Base-by-base conservation (phyloP, 2,329 filamentous ascomycete genomes). In the Colletotrichum cereale region DNA sequence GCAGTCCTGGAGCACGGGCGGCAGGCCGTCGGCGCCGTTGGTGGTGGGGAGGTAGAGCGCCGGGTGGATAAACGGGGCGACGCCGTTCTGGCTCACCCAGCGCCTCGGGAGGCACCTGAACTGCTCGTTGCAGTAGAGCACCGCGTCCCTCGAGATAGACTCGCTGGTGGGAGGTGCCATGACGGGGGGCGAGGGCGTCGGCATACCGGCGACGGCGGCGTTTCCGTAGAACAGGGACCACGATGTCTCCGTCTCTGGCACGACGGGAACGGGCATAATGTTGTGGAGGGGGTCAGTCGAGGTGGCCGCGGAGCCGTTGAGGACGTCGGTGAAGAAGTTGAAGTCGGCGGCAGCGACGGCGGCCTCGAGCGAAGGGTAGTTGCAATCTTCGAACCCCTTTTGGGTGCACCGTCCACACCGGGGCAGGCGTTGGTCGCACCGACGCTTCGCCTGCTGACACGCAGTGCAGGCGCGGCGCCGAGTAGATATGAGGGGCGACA, bases 371-470 rank as follows among this genome's bases (percentile, higher is more conserved):
- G 71, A 70, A 18, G 74, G 75, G 52, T 78, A 79, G n/a, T 73
- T 66, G 69, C 77, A 78, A 24, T 66, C 34, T 6, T 70, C 73
- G 38, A 79, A 29, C 21, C 75, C 74, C 62, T 75, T 78, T 47
- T 76, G 71, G n/a, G 73, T 53, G 47, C 81, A 82, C 26, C 81
- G 76, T 61, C 76, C 77, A 52, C 81, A 82, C 3, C 75, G 63
- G 3, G 80, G 80, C 1, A 78, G 68, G 12, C 76, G 72, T 68
- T 82, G 82, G 64, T 79, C 79, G 71, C 81, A 83, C 61, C 80
- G 79, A 16, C 82, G 77, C 72, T 83, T 83, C 7, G 81, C 77
- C 52, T 74, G 77, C 21, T 80, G 78, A 73, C 81, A 83, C 31
- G 76, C 74, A 0, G 78, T 73, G 57, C 82, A 83, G 1, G 82